Percentiles rank a stretch among this genome's conserved stretches.
phyloP scores from a whole-genome alignment of 176 grass and related monocot species.

The Hordeum marinum region DNA sequence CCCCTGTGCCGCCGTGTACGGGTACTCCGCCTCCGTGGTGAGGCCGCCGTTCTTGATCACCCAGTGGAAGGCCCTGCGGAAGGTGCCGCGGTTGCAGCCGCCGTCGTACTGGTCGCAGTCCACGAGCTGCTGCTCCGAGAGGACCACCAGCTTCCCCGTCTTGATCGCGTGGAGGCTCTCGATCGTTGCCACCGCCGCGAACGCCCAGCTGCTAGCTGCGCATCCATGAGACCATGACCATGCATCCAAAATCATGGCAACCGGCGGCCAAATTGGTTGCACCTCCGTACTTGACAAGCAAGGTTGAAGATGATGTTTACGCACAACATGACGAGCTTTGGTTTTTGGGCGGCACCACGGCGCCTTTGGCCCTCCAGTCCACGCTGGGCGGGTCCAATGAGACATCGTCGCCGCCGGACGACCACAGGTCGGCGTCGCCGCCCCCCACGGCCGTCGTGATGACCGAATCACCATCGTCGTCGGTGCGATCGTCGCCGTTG shows the following conservation, averaged over 20 bases:
- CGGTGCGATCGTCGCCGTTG: too few relatives aligned
- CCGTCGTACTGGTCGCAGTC: constrained; percentile 42
- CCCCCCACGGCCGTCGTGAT: neutral
- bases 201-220: constrained; percentile 52
- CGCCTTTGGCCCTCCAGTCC: constrained; percentile 31
- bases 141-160: constrained; percentile 11
- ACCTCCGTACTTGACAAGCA: neutral
- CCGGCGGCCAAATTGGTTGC: neutral
- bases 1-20: constrained; percentile 21
- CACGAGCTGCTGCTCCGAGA: constrained; percentile 62
- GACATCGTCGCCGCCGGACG: too few relatives aligned
- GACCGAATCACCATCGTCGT: neutral
- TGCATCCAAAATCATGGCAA: too few relatives aligned
- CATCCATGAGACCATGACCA: neutral
- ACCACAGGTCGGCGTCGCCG: neutral
- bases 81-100: constrained; percentile 35
- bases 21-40: constrained; percentile 27
- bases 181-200: constrained; percentile 40
- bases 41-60: constrained; percentile 43
- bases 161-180: constrained; percentile 47
- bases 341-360: constrained; percentile 26
- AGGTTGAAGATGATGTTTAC: neutral
- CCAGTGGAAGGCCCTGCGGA: constrained; percentile 15
- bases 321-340: constrained; percentile 12
- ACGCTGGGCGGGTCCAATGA: constrained; percentile 9